A percentile compares a stretch with the other conserved stretches of the same genome.
Conservation (phyloP, 2,329 filamentous ascomycete species). For the Ophiostoma triangulosporum region DNA sequence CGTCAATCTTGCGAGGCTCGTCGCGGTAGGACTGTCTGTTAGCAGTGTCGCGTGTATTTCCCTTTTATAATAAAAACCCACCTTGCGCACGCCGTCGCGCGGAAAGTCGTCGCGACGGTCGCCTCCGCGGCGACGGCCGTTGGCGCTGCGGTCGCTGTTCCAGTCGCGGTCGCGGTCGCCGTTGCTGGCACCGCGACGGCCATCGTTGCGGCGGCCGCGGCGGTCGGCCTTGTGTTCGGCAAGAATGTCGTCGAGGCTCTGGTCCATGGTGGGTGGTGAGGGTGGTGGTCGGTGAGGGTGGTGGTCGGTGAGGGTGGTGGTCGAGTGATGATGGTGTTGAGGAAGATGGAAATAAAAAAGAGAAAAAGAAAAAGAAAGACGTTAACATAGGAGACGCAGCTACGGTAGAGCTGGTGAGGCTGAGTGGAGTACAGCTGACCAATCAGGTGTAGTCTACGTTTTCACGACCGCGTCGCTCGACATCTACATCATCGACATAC, state of each 20-base stretch:
- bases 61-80: no score
- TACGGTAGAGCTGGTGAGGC: background rate
- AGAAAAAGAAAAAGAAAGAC: no score
- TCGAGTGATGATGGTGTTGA: background rate
- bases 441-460: background rate
- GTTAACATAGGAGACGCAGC: no score
- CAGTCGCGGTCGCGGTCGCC: constrained; percentile 10
- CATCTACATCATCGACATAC: background rate
- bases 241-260: constrained; percentile 44
- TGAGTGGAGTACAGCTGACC: background rate
- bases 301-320: background rate
- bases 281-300: constrained; percentile 1
- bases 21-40: constrained; percentile 44
- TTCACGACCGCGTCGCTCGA: background rate
- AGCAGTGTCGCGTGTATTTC: no score
- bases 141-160: constrained; percentile 23
- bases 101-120: constrained; percentile 36
- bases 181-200: constrained; percentile 11
- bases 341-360: no score
- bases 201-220: constrained; percentile 3
- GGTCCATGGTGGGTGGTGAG: constrained; percentile 28
- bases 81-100: constrained; percentile 86
- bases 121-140: constrained; percentile 7
- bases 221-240: constrained; percentile 25
- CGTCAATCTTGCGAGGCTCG: constrained; percentile 55